Percentiles rank a stretch among this genome's conserved stretches.
phyloP scores from a whole-genome alignment of 2,329 filamentous ascomycete genomes.

The Penicillium griseofulvum region DNA sequence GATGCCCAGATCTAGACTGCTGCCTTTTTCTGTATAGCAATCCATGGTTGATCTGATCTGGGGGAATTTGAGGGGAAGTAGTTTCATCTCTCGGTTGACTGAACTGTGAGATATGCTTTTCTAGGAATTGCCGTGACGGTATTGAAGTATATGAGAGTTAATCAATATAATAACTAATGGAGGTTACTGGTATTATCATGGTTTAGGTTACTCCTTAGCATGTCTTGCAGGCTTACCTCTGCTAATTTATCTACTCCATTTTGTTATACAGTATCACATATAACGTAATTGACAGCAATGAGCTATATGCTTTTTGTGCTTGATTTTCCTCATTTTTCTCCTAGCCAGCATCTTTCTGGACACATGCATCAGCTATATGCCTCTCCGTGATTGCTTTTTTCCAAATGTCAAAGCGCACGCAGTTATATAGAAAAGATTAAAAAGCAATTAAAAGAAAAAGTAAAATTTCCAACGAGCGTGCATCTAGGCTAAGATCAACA shows the following conservation, averaged over 20 bases:
- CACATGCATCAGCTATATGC: background rate
- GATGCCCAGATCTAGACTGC: background rate
- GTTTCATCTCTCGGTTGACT: background rate
- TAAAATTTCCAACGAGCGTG: background rate
- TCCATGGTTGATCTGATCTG: slow-evolving; percentile 4
- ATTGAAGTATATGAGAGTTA: background rate
- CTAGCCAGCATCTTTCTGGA: background rate
- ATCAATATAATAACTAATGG: background rate
- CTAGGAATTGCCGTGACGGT: background rate
- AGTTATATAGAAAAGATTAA: background rate
- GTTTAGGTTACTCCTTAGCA: slow-evolving; percentile 3
- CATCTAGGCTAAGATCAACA: background rate
- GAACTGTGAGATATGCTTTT: background rate
- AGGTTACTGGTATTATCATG: background rate
- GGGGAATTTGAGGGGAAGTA: background rate
- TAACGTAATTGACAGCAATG: background rate
- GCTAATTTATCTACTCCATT: background rate
- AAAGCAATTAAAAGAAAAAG: background rate
- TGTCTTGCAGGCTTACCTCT: slow-evolving; percentile 13
- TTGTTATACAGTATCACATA: background rate
- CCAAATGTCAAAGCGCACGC: background rate
- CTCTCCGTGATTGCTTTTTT: slow-evolving; percentile 4
- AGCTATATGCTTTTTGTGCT: background rate
- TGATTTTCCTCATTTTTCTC: background rate
- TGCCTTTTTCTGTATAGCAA: background rate